phyloP scores from a whole-genome alignment of 2,329 filamentous ascomycete species.

The Botrytis medusae region DNA sequence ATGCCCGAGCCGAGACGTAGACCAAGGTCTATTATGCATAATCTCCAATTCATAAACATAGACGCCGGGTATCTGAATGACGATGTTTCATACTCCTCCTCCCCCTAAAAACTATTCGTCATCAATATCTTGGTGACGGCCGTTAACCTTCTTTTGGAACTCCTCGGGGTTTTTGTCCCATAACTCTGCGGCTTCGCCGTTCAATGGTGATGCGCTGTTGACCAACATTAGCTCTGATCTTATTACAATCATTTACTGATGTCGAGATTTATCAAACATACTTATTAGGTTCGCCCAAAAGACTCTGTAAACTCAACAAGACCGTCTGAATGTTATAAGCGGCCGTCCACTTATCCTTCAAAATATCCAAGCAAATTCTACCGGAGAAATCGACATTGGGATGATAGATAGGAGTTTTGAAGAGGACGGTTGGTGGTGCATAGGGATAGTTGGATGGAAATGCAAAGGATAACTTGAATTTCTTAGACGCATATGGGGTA shows the following conservation, averaged over 20 bases:
- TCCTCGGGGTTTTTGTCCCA: slow-evolving; percentile 88
- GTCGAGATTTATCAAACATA: slow-evolving; percentile 48
- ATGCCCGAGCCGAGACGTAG: not conserved
- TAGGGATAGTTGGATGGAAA: slow-evolving; percentile 96
- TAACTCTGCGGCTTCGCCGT: slow-evolving; percentile 91
- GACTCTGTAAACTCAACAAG: slow-evolving; percentile 86
- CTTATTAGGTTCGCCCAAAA: slow-evolving; percentile 98
- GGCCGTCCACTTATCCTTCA: slow-evolving; percentile 99
- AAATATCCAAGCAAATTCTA: slow-evolving; percentile 93
- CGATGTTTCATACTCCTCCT: slow-evolving; percentile 6
- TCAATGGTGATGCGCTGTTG: slow-evolving; percentile 84
- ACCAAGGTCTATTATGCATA: slow-evolving; percentile 9
- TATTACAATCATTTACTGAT: not conserved
- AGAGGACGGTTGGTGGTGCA: slow-evolving; percentile 83
- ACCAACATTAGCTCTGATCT: slow-evolving; percentile 26
- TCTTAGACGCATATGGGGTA: slow-evolving; percentile 85
- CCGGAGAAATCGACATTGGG: slow-evolving; percentile 98
- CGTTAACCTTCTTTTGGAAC: slow-evolving; percentile 76
- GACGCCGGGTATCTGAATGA: slow-evolving; percentile 21
- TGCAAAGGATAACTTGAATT: slow-evolving; percentile 86
- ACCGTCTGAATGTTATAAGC: slow-evolving; percentile 97
- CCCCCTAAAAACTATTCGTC: slow-evolving; percentile 49
- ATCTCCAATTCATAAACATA: slow-evolving; percentile 19
- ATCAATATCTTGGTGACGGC: slow-evolving; percentile 62
- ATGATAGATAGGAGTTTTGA: slow-evolving; percentile 99